phyloP scores from a whole-genome alignment of 1,139 yeast genomes.

The Hanseniaspora gamundiae region DNA sequence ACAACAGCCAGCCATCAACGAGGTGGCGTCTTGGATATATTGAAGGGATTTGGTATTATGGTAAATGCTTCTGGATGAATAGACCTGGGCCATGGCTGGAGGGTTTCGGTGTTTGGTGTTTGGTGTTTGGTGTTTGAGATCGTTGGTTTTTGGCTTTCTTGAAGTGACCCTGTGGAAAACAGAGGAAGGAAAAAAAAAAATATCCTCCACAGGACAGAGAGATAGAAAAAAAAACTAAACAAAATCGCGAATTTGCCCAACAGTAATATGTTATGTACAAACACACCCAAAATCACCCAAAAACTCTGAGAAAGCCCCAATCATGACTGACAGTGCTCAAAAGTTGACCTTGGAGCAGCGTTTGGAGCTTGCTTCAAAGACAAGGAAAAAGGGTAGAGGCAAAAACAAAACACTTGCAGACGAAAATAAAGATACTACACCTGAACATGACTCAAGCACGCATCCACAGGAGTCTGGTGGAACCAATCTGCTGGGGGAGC shows the following conservation, averaged over 20 bases:
- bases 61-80: conserved; percentile 15
- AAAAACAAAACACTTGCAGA: conserved; percentile 16
- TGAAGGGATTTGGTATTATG: conserved; percentile 30
- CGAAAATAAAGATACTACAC: conserved; percentile 2
- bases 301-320: not conserved
- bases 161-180: not conserved
- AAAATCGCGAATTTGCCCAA: no score
- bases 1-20: conserved; percentile 54
- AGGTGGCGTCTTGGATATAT: conserved; percentile 50
- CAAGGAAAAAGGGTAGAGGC: conserved; percentile 24
- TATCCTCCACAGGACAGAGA: no score
- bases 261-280: not conserved
- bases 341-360: conserved; percentile 67
- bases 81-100: conserved; percentile 7
- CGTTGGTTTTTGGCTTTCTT: not conserved
- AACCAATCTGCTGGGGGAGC: no score
- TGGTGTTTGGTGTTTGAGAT: not conserved
- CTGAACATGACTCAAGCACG: not conserved
- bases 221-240: no score
- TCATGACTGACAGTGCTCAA: not conserved
- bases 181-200: no score
- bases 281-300: not conserved
- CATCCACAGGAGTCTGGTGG: no score
- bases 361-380: conserved; percentile 66
- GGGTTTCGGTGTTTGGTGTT: not conserved